Conservation (phyloP, 208 protist genomes). For the Leishmania guyanensis region DNA sequence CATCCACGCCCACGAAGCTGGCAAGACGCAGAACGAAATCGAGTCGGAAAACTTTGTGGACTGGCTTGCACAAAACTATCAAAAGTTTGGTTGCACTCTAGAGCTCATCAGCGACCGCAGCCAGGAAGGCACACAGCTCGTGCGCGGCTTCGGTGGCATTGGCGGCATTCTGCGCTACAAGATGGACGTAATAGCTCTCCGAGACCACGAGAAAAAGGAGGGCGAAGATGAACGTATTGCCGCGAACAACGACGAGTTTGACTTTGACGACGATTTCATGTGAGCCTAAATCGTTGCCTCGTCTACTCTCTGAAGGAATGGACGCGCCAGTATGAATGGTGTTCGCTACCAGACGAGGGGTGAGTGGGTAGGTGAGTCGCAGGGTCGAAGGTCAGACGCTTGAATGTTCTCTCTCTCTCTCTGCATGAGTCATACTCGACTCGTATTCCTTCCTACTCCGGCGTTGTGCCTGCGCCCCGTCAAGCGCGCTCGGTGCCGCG, state of each 20-base stretch:
- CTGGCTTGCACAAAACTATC: slow-evolving; percentile 99
- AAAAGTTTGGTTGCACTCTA: slow-evolving; percentile 96
- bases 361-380: background rate
- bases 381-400: background rate
- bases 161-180: slow-evolving; percentile 94
- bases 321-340: background rate
- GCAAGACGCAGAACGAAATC: slow-evolving; percentile 91
- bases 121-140: slow-evolving; percentile 98
- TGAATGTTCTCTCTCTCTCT: background rate
- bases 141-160: slow-evolving; percentile 98
- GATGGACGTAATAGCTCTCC: slow-evolving; percentile 89
- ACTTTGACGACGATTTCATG: slow-evolving; percentile 94
- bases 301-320: background rate
- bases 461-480: background rate
- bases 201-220: slow-evolving; percentile 86
- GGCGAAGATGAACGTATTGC: slow-evolving; percentile 64
- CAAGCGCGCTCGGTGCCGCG: background rate
- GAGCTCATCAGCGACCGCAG: slow-evolving; percentile 95
- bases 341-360: background rate
- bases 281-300: slow-evolving; percentile 25
- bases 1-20: slow-evolving; percentile 81
- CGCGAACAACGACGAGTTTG: slow-evolving; percentile 79
- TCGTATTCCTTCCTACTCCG: background rate
- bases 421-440: background rate
- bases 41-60: slow-evolving; percentile 95